A percentile compares a stretch with the other conserved stretches of the same genome.
These are phyloP conservation scores for Aspergillus homomorphus DNA, from an alignment of 495 filamentous ascomycete species.

Conservation along the genomic window DNA sequence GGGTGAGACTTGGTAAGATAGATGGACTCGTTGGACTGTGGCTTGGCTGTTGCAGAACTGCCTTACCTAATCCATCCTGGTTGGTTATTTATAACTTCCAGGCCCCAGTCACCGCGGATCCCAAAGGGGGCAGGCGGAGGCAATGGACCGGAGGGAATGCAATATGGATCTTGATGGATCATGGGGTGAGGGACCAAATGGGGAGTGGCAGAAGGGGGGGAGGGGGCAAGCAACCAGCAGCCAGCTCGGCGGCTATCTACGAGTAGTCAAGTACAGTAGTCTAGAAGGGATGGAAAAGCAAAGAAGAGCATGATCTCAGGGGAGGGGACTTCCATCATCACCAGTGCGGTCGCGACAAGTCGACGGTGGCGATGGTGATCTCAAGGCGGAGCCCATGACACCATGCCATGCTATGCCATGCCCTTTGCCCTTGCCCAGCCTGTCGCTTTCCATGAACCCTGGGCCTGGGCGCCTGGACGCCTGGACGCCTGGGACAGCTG, in stretches of 20 bases:
- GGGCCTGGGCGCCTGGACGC: neutral
- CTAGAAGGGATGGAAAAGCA: neutral
- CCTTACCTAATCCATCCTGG: neutral
- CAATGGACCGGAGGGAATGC: neutral
- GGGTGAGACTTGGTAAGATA: neutral
- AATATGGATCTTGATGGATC: neutral
- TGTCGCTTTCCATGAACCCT: neutral
- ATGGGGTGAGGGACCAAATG: too few relatives aligned
- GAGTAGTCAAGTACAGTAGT: neutral
- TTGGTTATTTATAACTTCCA: neutral
- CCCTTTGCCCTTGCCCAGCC: neutral
- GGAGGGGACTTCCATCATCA: neutral
- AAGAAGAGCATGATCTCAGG: neutral
- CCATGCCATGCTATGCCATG: neutral
- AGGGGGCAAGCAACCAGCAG: neutral
- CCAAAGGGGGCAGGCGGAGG: neutral
- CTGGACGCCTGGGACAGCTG: neutral
- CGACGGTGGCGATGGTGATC: neutral
- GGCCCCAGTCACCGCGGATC: neutral
- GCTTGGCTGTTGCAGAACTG: slow-evolving; percentile 5
- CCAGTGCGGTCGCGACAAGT: neutral
- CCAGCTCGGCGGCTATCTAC: neutral
- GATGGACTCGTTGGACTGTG: neutral
- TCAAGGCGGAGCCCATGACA: neutral
- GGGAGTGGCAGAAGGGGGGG: too few relatives aligned